These are phyloP conservation scores for Tuber indicum DNA, from an alignment of 495 filamentous ascomycete species.

Conservation along the genomic window DNA sequence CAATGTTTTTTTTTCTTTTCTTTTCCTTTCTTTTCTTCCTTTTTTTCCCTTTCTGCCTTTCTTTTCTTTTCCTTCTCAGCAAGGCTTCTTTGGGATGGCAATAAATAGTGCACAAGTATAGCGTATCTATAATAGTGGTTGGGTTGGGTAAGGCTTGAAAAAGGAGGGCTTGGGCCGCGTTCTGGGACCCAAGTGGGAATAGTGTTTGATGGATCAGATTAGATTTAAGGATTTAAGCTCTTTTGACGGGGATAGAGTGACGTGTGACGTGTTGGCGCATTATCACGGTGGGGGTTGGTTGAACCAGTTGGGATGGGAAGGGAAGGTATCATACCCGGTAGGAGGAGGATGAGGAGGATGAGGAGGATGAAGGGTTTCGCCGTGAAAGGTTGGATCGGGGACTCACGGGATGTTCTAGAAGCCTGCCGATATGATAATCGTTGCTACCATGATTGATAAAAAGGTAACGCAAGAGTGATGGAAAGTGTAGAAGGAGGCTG, in stretches of 20 bases:
- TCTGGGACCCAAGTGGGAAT: background rate
- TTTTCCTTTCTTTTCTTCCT: background rate
- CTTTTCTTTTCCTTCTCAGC: background rate
- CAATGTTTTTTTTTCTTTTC: background rate
- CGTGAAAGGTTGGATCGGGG: background rate
- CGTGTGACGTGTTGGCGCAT: background rate
- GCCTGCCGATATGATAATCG: background rate
- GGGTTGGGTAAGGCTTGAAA: background rate
- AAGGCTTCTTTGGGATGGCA: background rate
- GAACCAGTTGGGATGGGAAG: background rate
- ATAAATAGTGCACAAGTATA: background rate
- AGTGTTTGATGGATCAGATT: background rate
- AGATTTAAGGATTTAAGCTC: conserved; percentile 3
- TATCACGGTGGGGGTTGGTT: background rate
- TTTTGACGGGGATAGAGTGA: background rate
- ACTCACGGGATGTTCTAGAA: background rate
- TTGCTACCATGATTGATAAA: background rate
- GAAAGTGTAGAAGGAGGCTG: background rate
- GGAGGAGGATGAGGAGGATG: too few species aligned
- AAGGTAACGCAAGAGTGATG: background rate
- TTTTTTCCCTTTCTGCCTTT: background rate
- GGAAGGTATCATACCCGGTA: background rate
- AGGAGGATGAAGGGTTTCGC: background rate
- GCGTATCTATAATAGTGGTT: background rate
- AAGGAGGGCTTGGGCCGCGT: background rate